Conservation (phyloP, 306 rosid genomes). For the Prunus armeniaca region DNA sequence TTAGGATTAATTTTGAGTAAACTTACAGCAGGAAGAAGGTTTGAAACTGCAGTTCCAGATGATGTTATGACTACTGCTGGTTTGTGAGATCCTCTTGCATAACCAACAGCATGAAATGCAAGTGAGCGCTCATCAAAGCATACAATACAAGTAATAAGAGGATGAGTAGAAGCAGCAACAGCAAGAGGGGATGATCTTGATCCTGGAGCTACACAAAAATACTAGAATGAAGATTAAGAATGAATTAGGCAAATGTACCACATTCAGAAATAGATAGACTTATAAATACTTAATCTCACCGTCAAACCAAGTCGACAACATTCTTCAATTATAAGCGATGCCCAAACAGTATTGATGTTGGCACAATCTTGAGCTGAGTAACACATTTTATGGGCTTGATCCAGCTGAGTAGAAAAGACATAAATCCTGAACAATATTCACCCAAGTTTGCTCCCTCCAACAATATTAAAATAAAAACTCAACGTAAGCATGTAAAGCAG, state of each 20-base stretch:
- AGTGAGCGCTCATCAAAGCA: slow-evolving; percentile 96
- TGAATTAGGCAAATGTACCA: slow-evolving; percentile 37
- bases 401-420: slow-evolving; percentile 68
- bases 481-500: slow-evolving; percentile 8
- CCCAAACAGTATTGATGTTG: slow-evolving; percentile 89
- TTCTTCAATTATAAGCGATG: slow-evolving; percentile 88
- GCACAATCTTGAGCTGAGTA: slow-evolving; percentile 52
- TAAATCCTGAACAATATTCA: slow-evolving; percentile 33
- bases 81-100: slow-evolving; percentile 82
- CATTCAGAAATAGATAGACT: slow-evolving; percentile 12
- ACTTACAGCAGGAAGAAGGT: slow-evolving; percentile 97
- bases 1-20: slow-evolving; percentile 3
- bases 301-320: slow-evolving; percentile 90
- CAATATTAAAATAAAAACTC: slow-evolving; percentile 21
- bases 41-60: slow-evolving; percentile 97
- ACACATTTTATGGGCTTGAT: slow-evolving; percentile 37
- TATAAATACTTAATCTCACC: slow-evolving; percentile 51
- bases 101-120: slow-evolving; percentile 96
- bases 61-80: slow-evolving; percentile 94
- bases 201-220: slow-evolving; percentile 97
- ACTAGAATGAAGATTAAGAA: slow-evolving; percentile 50
- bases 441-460: slow-evolving; percentile 24
- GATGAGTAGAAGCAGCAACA: slow-evolving; percentile 90
- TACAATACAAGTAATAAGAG: slow-evolving; percentile 62
- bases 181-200: slow-evolving; percentile 99